A percentile compares a stretch with the other conserved stretches of the same genome.
Evolutionary conservation across 73 alveolate species (phyloP).

Genomic region (Breviolum minutum): DNA sequence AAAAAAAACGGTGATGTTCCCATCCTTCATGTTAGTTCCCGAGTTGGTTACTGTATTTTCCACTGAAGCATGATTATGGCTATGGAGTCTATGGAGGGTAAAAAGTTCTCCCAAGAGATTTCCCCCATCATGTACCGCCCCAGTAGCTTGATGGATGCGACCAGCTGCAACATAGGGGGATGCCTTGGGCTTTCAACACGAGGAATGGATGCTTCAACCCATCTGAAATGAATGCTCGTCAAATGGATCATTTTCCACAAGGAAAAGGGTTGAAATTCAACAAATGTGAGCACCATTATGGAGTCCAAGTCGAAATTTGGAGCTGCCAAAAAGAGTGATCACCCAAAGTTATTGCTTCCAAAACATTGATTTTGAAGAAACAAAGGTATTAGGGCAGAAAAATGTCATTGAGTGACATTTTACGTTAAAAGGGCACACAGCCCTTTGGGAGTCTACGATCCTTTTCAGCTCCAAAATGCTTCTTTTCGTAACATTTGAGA

Average conservation of each 20-base stretch:
- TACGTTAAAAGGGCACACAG: too few relatives aligned
- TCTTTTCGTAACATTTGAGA: too few relatives aligned
- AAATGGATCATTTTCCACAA: not conserved
- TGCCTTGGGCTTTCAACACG: not conserved
- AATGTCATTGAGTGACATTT: too few relatives aligned
- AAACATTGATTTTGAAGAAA: too few relatives aligned
- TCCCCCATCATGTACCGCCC: not conserved
- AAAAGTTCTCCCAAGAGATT: not conserved
- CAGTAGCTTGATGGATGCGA: constrained; percentile 49
- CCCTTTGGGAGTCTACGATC: too few relatives aligned
- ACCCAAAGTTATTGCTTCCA: too few relatives aligned
- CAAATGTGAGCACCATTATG: not conserved
- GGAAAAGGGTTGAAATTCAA: not conserved
- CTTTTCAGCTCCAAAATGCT: too few relatives aligned
- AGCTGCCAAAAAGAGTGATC: too few relatives aligned
- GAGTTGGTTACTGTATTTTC: not conserved
- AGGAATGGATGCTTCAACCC: not conserved
- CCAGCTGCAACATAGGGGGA: constrained; percentile 58
- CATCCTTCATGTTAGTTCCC: not conserved
- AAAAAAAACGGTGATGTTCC: not conserved
- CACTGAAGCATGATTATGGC: not conserved
- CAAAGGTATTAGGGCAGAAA: too few relatives aligned
- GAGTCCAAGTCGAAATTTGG: not conserved
- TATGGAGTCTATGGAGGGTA: not conserved
- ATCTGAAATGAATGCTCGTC: not conserved